A percentile compares a stretch with the other conserved stretches of the same genome.
These are phyloP conservation scores for Agaricus subrufescens DNA, from an alignment of 768 basidiomycete species.

Conservation along the genomic window DNA sequence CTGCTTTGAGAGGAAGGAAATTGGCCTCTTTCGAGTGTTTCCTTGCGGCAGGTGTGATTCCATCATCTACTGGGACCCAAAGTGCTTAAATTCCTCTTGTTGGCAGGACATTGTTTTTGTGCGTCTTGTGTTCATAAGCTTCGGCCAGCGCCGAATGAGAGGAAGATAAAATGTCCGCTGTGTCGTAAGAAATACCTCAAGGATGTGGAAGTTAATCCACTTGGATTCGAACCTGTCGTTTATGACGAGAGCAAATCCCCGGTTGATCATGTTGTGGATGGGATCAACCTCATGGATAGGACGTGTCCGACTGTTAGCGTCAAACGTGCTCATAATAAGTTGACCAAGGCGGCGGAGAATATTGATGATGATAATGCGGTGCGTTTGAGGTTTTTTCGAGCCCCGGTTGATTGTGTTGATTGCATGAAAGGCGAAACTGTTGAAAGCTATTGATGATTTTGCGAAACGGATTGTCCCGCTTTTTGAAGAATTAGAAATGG, in stretches of 20 bases:
- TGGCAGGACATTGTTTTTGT: constrained; percentile 40
- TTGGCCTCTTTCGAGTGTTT: constrained; percentile 24
- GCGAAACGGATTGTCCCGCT: constrained; percentile 35
- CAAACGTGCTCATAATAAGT: constrained; percentile 27
- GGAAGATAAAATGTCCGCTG: background rate
- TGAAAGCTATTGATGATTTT: constrained; percentile 35
- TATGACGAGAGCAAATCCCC: background rate
- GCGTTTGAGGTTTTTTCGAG: constrained; percentile 6
- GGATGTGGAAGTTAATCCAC: background rate
- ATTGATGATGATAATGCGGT: constrained; percentile 24
- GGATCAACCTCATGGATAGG: constrained; percentile 9
- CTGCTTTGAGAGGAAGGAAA: constrained; percentile 22
- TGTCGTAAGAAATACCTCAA: background rate
- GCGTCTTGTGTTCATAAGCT: constrained; percentile 22
- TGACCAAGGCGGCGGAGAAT: constrained; percentile 24
- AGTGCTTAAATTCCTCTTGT: background rate
- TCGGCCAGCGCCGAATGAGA: constrained; percentile 4
- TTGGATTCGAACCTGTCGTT: constrained; percentile 6
- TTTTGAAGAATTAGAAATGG: constrained; percentile 25
- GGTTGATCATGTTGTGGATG: constrained; percentile 8
- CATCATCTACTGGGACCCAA: background rate
- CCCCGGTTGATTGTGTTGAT: too few relatives aligned
- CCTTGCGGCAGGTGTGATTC: constrained; percentile 26
- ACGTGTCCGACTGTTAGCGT: constrained; percentile 22
- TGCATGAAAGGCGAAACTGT: constrained; percentile 22